Evolutionary conservation across 306 rosid species (phyloP).

Genomic region (Chamaecrista fasciculata): DNA sequence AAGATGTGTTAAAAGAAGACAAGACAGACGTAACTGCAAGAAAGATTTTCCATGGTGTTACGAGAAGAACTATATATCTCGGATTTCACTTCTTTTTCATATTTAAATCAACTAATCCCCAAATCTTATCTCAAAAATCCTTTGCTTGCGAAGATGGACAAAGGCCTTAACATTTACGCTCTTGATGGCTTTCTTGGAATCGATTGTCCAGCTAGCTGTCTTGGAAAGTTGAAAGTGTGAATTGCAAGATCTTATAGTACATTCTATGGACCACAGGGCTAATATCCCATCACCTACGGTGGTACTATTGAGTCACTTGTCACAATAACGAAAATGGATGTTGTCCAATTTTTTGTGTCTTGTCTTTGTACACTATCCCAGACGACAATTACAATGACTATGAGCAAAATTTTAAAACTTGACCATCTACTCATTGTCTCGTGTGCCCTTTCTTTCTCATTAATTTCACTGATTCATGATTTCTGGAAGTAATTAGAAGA

Average conservation of each 20-base stretch:
- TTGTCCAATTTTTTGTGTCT: conserved; percentile 28
- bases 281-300: neutral
- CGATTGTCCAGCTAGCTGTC: neutral
- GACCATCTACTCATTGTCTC: neutral
- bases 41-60: neutral
- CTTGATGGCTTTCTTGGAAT: neutral
- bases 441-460: neutral
- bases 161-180: conserved; percentile 11
- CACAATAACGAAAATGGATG: neutral
- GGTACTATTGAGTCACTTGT: conserved; percentile 11
- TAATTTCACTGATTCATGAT: neutral
- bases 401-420: conserved; percentile 1
- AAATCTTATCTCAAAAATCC: conserved; percentile 24
- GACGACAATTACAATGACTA: conserved; percentile 36
- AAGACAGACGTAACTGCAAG: conserved; percentile 22
- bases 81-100: neutral
- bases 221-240: neutral
- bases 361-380: conserved; percentile 17
- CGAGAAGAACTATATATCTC: neutral
- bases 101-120: conserved; percentile 1
- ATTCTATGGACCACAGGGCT: neutral
- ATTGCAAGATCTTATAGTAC: neutral
- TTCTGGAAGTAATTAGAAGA: neutral
- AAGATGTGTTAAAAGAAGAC: neutral
- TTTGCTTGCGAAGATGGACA: conserved; percentile 21